Conservation (phyloP, 768 basidiomycete genomes). For the Tylopilus felleus region DNA sequence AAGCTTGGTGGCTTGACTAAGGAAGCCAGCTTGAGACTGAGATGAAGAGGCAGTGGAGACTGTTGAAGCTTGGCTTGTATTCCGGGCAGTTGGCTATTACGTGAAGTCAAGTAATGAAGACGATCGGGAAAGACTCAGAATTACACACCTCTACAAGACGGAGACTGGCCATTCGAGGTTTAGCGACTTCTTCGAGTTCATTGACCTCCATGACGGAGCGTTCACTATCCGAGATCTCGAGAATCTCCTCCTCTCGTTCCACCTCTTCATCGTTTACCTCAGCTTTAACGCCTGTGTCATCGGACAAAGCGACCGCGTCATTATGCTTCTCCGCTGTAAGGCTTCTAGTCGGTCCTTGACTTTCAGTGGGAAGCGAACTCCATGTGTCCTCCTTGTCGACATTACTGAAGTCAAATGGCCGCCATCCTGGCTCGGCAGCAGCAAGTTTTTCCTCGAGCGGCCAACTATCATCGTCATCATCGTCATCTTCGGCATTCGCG, state of each 20-base stretch:
- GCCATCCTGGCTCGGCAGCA: slow-evolving; percentile 55
- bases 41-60: slow-evolving; percentile 39
- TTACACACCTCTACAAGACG: slow-evolving; percentile 41
- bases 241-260: slow-evolving; percentile 10
- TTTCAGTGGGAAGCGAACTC: slow-evolving; percentile 66
- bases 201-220: slow-evolving; percentile 28
- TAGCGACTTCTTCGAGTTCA: slow-evolving; percentile 40
- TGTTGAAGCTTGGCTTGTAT: slow-evolving; percentile 56
- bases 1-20: slow-evolving; percentile 67
- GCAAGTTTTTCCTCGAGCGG: slow-evolving; percentile 64
- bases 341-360: slow-evolving; percentile 37
- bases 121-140: slow-evolving; percentile 2
- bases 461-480: slow-evolving; percentile 71
- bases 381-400: slow-evolving; percentile 72
- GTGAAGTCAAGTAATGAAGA: slow-evolving; percentile 4
- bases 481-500: slow-evolving; percentile 34
- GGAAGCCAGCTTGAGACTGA: slow-evolving; percentile 55
- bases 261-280: slow-evolving; percentile 9
- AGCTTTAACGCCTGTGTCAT: slow-evolving; percentile 12
- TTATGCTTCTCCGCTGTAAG: slow-evolving; percentile 14
- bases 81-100: slow-evolving; percentile 29
- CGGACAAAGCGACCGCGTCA: background rate
- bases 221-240: slow-evolving; percentile 38
- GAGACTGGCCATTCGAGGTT: slow-evolving; percentile 36
- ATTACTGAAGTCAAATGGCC: slow-evolving; percentile 47